These are phyloP conservation scores for Tetrapyrgos nigripes DNA, from an alignment of 1,284 basidiomycete species.

Conservation along the genomic window DNA sequence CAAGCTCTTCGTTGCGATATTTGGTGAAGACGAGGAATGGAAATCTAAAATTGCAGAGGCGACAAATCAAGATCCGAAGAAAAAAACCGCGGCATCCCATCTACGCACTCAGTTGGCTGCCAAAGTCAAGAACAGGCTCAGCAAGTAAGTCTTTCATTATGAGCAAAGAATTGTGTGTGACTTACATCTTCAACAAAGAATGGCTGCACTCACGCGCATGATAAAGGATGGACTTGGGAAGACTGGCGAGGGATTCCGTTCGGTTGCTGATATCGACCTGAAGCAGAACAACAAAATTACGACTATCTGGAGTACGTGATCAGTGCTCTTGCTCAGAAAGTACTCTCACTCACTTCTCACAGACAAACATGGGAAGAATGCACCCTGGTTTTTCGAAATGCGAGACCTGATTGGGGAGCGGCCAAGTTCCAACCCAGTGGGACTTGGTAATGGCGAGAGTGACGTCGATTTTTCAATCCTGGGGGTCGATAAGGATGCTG, in stretches of 20 bases:
- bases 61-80: no score
- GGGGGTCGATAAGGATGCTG: no score
- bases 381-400: constrained; percentile 9
- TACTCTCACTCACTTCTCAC: not conserved
- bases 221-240: constrained; percentile 10
- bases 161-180: no score
- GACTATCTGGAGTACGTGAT: constrained; percentile 15
- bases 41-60: not conserved
- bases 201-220: constrained; percentile 11
- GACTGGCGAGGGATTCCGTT: constrained; percentile 14
- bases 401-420: constrained; percentile 8
- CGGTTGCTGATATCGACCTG: constrained; percentile 17
- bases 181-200: no score
- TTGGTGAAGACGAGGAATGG: constrained; percentile 1
- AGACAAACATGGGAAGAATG: constrained; percentile 1
- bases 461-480: not conserved
- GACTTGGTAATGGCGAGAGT: constrained; percentile 1
- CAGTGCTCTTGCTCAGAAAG: no score
- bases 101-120: not conserved
- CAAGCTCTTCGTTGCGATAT: not conserved
- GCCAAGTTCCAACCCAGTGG: constrained; percentile 3
- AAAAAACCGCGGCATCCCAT: not conserved
- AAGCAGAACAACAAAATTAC: constrained; percentile 13
- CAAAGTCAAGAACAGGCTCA: constrained; percentile 1
- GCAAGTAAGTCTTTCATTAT: no score